Percentiles rank a stretch among this genome's conserved stretches.
Conservation (phyloP, 1,284 basidiomycete species). For the Trichosporon inkin region DNA sequence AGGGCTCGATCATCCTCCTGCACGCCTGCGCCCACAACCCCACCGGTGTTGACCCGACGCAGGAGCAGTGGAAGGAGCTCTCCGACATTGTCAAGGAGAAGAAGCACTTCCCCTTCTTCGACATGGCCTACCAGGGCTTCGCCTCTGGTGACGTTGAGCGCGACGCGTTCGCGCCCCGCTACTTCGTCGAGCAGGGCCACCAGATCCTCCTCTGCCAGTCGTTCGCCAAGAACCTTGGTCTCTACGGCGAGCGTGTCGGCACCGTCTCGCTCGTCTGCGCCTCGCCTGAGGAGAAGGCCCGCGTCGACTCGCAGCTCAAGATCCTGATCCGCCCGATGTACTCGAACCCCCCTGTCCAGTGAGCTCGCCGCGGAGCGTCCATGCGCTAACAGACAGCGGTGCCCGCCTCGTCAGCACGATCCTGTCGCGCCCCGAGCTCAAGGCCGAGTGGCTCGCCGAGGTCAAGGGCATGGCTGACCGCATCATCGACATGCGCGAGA, state of each 20-base stretch:
- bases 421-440: conserved; percentile 69
- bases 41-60: conserved; percentile 93
- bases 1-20: conserved; percentile 55
- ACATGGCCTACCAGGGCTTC: conserved; percentile 88
- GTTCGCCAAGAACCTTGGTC: conserved; percentile 98
- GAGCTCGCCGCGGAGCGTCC: conserved; percentile 17
- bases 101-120: conserved; percentile 58
- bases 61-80: conserved; percentile 88
- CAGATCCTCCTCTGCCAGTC: conserved; percentile 84
- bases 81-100: conserved; percentile 71
- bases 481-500: conserved; percentile 92
- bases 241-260: conserved; percentile 95
- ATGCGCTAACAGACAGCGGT: conserved; percentile 54
- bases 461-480: conserved; percentile 93
- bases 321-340: conserved; percentile 96
- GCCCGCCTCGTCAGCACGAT: conserved; percentile 84
- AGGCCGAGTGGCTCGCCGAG: conserved; percentile 78
- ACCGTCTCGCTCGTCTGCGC: conserved; percentile 78
- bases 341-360: conserved; percentile 92
- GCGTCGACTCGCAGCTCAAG: conserved; percentile 89
- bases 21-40: conserved; percentile 73
- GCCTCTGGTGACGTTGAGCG: conserved; percentile 81
- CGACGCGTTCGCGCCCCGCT: conserved; percentile 92
- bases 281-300: conserved; percentile 75
- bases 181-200: conserved; percentile 87